phyloP scores from a whole-genome alignment of 73 alveolate genomes.

The Stentor coeruleus region DNA sequence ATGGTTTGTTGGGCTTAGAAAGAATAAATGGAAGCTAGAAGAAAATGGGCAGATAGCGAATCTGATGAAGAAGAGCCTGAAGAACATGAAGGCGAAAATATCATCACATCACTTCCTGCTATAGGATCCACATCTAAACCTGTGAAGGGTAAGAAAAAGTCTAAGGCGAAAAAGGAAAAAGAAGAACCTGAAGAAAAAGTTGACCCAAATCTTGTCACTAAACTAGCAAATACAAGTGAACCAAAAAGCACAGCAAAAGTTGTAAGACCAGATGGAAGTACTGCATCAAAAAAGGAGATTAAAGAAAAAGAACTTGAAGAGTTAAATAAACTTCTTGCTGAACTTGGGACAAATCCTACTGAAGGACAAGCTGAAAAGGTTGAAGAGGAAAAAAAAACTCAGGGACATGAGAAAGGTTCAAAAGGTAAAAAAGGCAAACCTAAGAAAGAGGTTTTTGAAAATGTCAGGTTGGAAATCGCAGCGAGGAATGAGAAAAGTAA shows the following conservation, averaged over 20 bases:
- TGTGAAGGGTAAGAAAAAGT: not conserved
- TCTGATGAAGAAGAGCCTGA: constrained; percentile 5
- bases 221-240: not conserved
- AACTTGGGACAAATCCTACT: not conserved
- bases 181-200: constrained; percentile 27
- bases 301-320: constrained; percentile 5
- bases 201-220: constrained; percentile 18
- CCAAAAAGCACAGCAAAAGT: not conserved
- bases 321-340: not conserved
- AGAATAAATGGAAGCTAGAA: not conserved
- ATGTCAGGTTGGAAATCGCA: constrained; percentile 5
- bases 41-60: not conserved
- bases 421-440: constrained; percentile 4
- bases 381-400: not conserved
- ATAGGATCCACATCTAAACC: not conserved
- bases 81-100: not conserved
- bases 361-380: not conserved
- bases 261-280: constrained; percentile 17
- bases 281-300: constrained; percentile 10
- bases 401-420: not conserved
- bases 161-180: not conserved
- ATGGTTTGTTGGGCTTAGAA: not conserved
- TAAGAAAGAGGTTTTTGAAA: constrained; percentile 8
- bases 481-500: not conserved
- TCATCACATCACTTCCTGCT: constrained; percentile 16